These are phyloP conservation scores for Termitomyces sp. DNA, from an alignment of 768 basidiomycete species.

Conservation along the genomic window DNA sequence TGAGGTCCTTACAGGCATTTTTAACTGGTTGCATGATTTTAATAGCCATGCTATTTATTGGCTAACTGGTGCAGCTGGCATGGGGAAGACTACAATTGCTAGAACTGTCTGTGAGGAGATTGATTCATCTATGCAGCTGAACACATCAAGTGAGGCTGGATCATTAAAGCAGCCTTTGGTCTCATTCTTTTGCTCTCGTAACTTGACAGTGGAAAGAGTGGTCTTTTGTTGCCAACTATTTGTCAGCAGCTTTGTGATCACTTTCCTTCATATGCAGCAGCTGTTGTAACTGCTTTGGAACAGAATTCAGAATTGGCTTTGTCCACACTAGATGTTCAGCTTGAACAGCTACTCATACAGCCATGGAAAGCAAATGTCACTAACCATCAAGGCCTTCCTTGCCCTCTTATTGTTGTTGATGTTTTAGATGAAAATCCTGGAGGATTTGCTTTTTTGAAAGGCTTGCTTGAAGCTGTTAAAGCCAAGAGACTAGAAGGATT, in stretches of 20 bases:
- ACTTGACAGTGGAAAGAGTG: background rate
- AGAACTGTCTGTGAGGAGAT: background rate
- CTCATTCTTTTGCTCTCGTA: background rate
- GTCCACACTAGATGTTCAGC: background rate
- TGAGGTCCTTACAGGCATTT: background rate
- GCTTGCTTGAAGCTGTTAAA: background rate
- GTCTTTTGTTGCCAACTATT: background rate
- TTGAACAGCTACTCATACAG: background rate
- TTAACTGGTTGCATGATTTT: background rate
- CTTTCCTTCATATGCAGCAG: background rate
- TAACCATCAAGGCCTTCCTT: background rate
- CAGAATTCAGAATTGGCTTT: background rate
- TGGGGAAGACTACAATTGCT: background rate
- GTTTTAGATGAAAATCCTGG: background rate
- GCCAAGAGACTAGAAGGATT: background rate
- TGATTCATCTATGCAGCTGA: background rate
- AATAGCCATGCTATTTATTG: background rate
- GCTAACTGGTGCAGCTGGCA: background rate
- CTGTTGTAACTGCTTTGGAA: background rate
- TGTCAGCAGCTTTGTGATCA: background rate
- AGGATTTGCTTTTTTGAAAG: background rate
- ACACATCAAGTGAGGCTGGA: background rate
- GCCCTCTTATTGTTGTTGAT: background rate
- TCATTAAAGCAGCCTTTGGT: background rate
- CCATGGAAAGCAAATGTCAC: background rate